A percentile compares a stretch with the other conserved stretches of the same genome.
phyloP scores from a whole-genome alignment of 78 protist genomes.

The Chrysochromulina tobinii region DNA sequence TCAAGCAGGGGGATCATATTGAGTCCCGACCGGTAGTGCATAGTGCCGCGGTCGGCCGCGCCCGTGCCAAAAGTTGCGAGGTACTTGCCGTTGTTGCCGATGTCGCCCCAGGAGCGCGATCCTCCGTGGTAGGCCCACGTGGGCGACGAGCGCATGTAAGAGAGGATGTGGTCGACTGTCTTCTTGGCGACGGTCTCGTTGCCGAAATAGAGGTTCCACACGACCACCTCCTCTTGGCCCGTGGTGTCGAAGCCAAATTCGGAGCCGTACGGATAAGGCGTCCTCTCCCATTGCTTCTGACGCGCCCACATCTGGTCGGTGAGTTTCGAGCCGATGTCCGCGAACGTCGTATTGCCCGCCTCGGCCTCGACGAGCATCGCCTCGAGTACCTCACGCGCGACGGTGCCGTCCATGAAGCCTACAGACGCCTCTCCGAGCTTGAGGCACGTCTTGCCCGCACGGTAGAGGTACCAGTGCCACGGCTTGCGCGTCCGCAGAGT shows the following conservation, averaged over 20 bases:
- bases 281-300: not conserved
- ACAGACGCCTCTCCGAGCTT: not conserved
- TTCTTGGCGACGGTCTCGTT: not conserved
- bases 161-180: not conserved
- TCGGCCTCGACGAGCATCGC: not conserved
- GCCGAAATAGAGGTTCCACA: not conserved
- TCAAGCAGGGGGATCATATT: not conserved
- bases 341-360: not conserved
- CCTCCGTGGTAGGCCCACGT: slow-evolving; percentile 24
- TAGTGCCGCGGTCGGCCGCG: not conserved
- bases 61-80: not conserved
- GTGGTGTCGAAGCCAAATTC: slow-evolving; percentile 17
- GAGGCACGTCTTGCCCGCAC: not conserved
- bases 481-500: not conserved
- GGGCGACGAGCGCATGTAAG: not conserved
- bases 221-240: slow-evolving; percentile 25
- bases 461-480: slow-evolving; percentile 5
- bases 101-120: not conserved
- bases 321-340: no score
- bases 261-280: not conserved
- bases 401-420: slow-evolving; percentile 24
- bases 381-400: not conserved
- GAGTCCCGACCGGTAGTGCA: slow-evolving; percentile 23
- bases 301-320: not conserved
- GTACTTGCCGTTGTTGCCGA: slow-evolving; percentile 12